Percentiles rank a stretch among this genome's conserved stretches.
Evolutionary conservation across 768 basidiomycete species (phyloP).

Genomic region (Boletales sp.): DNA sequence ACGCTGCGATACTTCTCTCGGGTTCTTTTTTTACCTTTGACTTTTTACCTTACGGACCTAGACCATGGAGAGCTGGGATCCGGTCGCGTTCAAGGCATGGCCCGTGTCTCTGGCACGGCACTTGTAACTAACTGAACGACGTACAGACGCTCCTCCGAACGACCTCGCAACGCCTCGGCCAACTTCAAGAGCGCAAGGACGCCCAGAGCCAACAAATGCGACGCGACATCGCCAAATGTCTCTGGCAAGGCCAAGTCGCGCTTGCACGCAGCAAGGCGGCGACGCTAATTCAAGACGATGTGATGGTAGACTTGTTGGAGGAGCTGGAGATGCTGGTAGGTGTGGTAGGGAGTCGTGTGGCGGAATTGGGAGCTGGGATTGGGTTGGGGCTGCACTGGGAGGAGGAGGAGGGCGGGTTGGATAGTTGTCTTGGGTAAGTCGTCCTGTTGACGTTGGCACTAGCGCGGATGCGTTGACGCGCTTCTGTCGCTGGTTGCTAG

Average conservation of each 20-base stretch:
- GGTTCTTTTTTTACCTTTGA: not conserved
- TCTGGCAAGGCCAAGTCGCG: conserved; percentile 57
- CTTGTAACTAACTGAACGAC: not conserved
- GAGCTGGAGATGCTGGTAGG: conserved; percentile 64
- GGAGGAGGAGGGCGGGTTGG: not conserved
- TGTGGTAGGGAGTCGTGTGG: conserved; percentile 54
- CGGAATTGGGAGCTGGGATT: conserved; percentile 44
- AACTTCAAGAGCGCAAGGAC: conserved; percentile 68
- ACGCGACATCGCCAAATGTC: conserved; percentile 63
- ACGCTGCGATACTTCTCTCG: not conserved
- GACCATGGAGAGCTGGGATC: conserved; percentile 29
- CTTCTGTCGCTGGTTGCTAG: conserved; percentile 20
- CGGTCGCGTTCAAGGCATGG: conserved; percentile 29
- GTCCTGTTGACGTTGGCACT: not conserved
- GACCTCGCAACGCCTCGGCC: conserved; percentile 62
- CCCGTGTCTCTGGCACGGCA: not conserved
- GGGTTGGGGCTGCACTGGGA: conserved; percentile 2
- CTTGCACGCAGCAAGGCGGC: conserved; percentile 74
- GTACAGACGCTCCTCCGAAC: conserved; percentile 58
- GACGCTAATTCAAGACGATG: conserved; percentile 61
- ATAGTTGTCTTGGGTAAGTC: conserved; percentile 33
- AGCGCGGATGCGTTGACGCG: too few relatives aligned
- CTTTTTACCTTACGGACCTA: not conserved
- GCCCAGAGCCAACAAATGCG: conserved; percentile 59
- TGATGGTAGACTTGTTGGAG: conserved; percentile 58